Percentiles rank a stretch among this genome's conserved stretches.
These are phyloP conservation scores for Neurospora tetraspora DNA, from an alignment of 495 filamentous ascomycete species.

Conservation along the genomic window DNA sequence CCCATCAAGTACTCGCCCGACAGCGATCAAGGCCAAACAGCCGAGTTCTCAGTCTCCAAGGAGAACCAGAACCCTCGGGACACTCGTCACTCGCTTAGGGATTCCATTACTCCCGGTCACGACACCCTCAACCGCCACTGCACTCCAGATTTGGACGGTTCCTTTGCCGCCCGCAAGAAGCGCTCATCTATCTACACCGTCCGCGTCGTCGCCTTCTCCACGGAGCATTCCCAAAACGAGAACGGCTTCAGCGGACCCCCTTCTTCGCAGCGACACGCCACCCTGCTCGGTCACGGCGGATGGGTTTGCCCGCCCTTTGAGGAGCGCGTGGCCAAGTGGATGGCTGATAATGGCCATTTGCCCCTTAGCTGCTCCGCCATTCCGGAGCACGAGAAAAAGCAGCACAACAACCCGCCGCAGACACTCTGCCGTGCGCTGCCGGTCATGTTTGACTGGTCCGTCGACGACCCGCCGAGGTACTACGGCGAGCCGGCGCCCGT, in stretches of 20 bases:
- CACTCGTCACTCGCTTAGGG: background rate
- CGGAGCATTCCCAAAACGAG: background rate
- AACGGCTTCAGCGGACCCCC: slow-evolving; percentile 17
- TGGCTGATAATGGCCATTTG: background rate
- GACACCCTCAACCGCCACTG: background rate
- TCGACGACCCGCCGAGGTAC: slow-evolving; percentile 1
- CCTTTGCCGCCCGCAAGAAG: slow-evolving; percentile 3
- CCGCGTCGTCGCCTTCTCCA: slow-evolving; percentile 13
- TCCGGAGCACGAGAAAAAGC: background rate
- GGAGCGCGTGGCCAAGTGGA: slow-evolving; percentile 10
- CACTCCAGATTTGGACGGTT: background rate
- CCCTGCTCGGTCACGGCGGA: slow-evolving; percentile 11
- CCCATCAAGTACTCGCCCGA: background rate
- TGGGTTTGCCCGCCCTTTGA: slow-evolving; percentile 17
- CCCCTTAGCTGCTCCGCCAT: background rate
- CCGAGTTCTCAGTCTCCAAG: background rate
- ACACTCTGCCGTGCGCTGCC: slow-evolving; percentile 3
- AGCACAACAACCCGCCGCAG: slow-evolving; percentile 2
- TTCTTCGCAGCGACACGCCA: slow-evolving; percentile 7
- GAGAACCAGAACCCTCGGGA: background rate
- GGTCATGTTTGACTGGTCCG: slow-evolving; percentile 7
- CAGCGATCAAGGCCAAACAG: background rate
- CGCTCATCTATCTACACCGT: slow-evolving; percentile 13
- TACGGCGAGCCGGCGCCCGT: slow-evolving; percentile 12
- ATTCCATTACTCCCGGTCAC: background rate